These are phyloP conservation scores for Xylaria multiplex DNA, from an alignment of 2,329 filamentous ascomycete genomes.

Conservation along the genomic window DNA sequence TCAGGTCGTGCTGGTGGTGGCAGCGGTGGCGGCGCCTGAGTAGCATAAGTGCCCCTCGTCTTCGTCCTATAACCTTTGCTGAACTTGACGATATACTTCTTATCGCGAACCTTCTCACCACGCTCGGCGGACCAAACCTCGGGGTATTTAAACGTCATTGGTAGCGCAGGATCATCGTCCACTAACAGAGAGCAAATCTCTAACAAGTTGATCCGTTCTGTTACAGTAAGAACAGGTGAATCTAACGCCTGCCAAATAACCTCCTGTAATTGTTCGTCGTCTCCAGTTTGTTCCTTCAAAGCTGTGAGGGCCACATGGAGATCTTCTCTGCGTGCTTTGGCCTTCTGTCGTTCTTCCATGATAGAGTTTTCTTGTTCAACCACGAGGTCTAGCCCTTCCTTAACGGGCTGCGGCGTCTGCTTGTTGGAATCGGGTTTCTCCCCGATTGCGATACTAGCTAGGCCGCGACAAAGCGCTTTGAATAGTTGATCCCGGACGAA, in stretches of 20 bases:
- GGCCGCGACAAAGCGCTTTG: slow-evolving; percentile 66
- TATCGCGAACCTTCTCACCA: slow-evolving; percentile 43
- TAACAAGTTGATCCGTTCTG: slow-evolving; percentile 61
- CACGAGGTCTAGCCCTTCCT: slow-evolving; percentile 58
- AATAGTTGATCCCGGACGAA: slow-evolving; percentile 70
- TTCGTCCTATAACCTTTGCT: slow-evolving; percentile 43
- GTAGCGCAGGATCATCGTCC: slow-evolving; percentile 57
- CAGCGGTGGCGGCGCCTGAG: slow-evolving; percentile 34
- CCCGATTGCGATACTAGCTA: slow-evolving; percentile 72
- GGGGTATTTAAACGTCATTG: slow-evolving; percentile 59
- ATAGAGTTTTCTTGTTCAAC: slow-evolving; percentile 58
- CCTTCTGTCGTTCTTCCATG: slow-evolving; percentile 57
- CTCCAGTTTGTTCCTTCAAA: slow-evolving; percentile 59
- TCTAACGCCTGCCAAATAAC: slow-evolving; percentile 62
- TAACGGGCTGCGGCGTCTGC: slow-evolving; percentile 41
- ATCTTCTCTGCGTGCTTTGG: slow-evolving; percentile 59
- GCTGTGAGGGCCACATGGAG: slow-evolving; percentile 59
- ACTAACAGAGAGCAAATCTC: slow-evolving; percentile 63
- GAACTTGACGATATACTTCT: slow-evolving; percentile 44
- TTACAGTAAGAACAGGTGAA: slow-evolving; percentile 58
- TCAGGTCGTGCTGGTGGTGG: slow-evolving; percentile 42
- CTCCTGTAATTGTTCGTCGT: slow-evolving; percentile 56
- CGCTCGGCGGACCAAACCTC: slow-evolving; percentile 55
- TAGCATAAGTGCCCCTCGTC: slow-evolving; percentile 43
- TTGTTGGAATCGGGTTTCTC: slow-evolving; percentile 57